Conservation (phyloP, 345 rosid species). For the Zanthoxylum bungeanum region DNA sequence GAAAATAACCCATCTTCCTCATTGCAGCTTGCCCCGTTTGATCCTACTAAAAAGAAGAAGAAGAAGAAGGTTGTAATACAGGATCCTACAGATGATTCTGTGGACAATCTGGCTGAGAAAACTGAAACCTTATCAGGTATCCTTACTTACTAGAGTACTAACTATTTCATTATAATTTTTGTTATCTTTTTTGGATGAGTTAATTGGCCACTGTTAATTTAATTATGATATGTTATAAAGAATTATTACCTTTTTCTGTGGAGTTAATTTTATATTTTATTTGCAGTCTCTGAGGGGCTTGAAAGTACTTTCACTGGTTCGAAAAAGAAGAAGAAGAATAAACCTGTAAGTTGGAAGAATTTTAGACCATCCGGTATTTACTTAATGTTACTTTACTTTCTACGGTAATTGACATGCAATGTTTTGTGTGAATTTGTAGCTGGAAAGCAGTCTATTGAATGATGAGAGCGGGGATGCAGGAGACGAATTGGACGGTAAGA, state of each 20-base stretch:
- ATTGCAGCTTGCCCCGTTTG: constrained; percentile 73
- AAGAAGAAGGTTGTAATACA: constrained; percentile 80
- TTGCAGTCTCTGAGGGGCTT: constrained; percentile 73
- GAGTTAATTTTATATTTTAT: background rate
- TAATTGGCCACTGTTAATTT: background rate
- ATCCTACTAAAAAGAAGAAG: constrained; percentile 94
- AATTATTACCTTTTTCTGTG: background rate
- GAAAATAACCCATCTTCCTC: background rate
- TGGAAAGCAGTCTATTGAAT: constrained; percentile 55
- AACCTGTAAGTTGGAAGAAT: constrained; percentile 54
- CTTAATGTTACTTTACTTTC: background rate
- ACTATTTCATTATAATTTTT: too few relatives aligned
- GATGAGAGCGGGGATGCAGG: constrained; percentile 62
- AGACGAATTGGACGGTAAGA: constrained; percentile 69
- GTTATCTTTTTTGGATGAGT: background rate
- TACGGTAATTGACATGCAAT: background rate
- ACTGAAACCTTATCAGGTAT: constrained; percentile 70
- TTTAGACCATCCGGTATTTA: background rate
- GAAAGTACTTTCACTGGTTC: constrained; percentile 72
- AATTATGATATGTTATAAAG: background rate
- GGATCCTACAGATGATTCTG: constrained; percentile 56
- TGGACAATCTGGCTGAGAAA: constrained; percentile 66
- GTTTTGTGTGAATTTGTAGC: constrained; percentile 38
- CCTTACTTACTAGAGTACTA: too few relatives aligned
- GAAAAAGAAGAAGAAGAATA: constrained; percentile 98